A percentile compares a stretch with the other conserved stretches of the same genome.
Conservation (phyloP, 2,329 filamentous ascomycete genomes). For the Ophiostoma fasciatum region DNA sequence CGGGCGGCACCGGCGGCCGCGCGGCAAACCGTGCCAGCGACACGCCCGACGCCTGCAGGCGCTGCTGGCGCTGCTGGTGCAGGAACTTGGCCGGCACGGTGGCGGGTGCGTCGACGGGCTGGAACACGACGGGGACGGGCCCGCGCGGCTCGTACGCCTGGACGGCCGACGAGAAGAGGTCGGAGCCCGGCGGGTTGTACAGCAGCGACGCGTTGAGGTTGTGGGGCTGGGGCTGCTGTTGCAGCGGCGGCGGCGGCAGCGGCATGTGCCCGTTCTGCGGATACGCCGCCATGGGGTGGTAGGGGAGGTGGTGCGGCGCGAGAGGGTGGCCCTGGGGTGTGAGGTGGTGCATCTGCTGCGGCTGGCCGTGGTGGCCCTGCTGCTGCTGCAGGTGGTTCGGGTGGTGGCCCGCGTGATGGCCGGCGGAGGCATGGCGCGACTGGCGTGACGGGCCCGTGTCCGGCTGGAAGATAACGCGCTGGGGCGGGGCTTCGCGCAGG, state of each 20-base stretch:
- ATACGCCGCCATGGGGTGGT: constrained; percentile 8
- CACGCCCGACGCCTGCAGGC: constrained; percentile 23
- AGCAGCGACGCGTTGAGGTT: constrained; percentile 28
- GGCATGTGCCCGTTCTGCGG: constrained; percentile 1
- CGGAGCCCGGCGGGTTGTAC: constrained; percentile 39
- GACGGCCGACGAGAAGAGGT: constrained; percentile 44
- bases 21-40: constrained; percentile 37
- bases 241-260: constrained; percentile 1
- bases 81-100: constrained; percentile 58
- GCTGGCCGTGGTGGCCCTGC: constrained; percentile 15
- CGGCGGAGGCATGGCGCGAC: constrained; percentile 40
- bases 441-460: constrained; percentile 53
- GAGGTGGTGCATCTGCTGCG: constrained; percentile 5
- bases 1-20: constrained; percentile 31
- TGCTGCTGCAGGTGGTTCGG: no score
- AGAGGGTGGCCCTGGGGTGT: constrained; percentile 13
- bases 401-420: no score
- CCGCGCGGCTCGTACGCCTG: constrained; percentile 56
- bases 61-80: constrained; percentile 34
- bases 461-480: constrained; percentile 72
- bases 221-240: constrained; percentile 14
- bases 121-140: constrained; percentile 45
- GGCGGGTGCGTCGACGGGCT: constrained; percentile 59
- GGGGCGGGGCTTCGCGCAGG: constrained; percentile 68
- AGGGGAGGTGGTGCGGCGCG: constrained; percentile 14